These are phyloP conservation scores for Populus tomentosa DNA, from an alignment of 441 rosid species.

Conservation along the genomic window DNA sequence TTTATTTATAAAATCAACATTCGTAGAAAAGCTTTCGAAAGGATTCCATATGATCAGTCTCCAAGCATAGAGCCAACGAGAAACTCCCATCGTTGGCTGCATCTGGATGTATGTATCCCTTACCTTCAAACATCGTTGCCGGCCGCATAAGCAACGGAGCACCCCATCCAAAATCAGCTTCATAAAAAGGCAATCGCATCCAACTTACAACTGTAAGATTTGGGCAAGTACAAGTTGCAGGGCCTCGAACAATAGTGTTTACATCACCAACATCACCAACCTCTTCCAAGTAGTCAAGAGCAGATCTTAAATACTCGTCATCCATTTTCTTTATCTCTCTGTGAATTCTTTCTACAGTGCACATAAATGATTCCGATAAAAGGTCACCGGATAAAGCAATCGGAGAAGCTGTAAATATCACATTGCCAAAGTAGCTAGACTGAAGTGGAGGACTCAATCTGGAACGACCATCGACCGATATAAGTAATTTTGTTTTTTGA, in stretches of 20 bases:
- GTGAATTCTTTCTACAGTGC: slow-evolving; percentile 17
- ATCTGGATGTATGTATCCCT: slow-evolving; percentile 13
- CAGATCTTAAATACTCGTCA: slow-evolving; percentile 30
- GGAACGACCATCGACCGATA: not conserved
- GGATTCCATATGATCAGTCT: slow-evolving; percentile 24
- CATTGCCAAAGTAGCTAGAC: not conserved
- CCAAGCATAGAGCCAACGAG: slow-evolving; percentile 22
- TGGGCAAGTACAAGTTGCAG: slow-evolving; percentile 25
- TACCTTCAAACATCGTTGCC: slow-evolving; percentile 22
- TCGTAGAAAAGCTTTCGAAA: slow-evolving; percentile 29
- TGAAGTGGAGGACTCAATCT: slow-evolving; percentile 3
- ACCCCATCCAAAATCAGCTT: slow-evolving; percentile 42
- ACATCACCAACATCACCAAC: not conserved
- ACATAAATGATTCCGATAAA: slow-evolving; percentile 15
- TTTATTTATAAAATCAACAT: not conserved
- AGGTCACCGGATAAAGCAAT: slow-evolving; percentile 14
- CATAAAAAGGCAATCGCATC: slow-evolving; percentile 7
- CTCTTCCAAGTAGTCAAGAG: slow-evolving; percentile 18
- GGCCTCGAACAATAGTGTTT: slow-evolving; percentile 6
- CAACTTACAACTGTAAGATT: slow-evolving; percentile 30
- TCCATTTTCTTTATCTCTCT: slow-evolving; percentile 12
- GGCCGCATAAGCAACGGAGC: slow-evolving; percentile 14
- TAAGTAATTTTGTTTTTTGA: not conserved
- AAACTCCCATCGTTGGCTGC: slow-evolving; percentile 30
- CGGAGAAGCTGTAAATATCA: not conserved